phyloP scores from a whole-genome alignment of 2,329 filamentous ascomycete species.

The Diaporthe sp. region DNA sequence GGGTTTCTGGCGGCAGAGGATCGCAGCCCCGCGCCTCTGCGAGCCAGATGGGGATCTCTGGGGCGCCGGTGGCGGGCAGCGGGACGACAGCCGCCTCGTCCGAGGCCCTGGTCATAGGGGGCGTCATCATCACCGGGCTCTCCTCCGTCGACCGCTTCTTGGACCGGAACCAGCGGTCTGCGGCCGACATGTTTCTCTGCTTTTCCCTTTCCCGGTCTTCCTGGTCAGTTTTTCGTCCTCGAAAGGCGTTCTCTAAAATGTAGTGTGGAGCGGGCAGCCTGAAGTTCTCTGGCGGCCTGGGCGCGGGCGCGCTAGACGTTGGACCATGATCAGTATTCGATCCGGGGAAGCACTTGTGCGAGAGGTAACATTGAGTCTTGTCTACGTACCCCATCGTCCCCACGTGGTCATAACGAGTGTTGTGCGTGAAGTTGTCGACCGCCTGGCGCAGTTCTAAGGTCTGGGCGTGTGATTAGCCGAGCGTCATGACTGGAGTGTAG shows the following conservation, averaged over 20 bases:
- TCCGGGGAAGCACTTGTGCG: too few relatives aligned
- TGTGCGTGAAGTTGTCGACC: slow-evolving; percentile 34
- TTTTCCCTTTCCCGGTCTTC: slow-evolving; percentile 15
- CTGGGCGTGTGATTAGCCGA: slow-evolving; percentile 6
- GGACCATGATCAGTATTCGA: background rate
- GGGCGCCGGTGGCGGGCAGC: slow-evolving; percentile 10
- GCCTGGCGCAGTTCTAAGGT: slow-evolving; percentile 32
- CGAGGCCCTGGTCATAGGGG: background rate
- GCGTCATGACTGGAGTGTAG: background rate
- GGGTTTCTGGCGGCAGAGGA: background rate
- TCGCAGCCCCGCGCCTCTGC: slow-evolving; percentile 32
- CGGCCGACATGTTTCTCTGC: slow-evolving; percentile 15
- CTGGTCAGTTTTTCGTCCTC: background rate
- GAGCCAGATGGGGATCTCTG: slow-evolving; percentile 33
- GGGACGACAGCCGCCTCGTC: background rate
- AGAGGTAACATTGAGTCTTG: too few relatives aligned
- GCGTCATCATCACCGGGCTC: background rate
- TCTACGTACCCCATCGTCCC: slow-evolving; percentile 29
- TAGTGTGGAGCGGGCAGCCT: slow-evolving; percentile 32
- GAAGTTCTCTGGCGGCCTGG: slow-evolving; percentile 21
- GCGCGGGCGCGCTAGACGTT: slow-evolving; percentile 24
- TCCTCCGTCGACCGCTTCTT: background rate
- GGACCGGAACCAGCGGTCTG: slow-evolving; percentile 21
- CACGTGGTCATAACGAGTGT: slow-evolving; percentile 30
- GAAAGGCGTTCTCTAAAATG: slow-evolving; percentile 31